Evolutionary conservation across 129 eudicot species (phyloP).

Genomic region (Apium graveolens): DNA sequence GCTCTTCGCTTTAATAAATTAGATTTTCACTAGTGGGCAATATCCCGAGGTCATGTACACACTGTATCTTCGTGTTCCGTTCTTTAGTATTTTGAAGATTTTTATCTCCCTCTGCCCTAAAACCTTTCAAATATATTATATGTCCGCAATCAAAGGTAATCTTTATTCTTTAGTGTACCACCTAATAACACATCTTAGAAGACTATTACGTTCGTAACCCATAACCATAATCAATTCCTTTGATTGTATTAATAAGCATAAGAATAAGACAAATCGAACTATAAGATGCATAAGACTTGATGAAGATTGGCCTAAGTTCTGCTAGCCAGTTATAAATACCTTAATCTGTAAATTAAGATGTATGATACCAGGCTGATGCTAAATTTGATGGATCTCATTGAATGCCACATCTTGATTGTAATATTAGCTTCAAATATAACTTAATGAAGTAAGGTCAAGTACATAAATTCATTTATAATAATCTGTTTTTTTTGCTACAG

Average conservation of each 20-base stretch:
- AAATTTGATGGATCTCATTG: neutral
- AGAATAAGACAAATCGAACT: neutral
- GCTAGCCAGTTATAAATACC: neutral
- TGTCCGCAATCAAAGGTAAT: neutral
- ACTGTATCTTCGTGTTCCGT: neutral
- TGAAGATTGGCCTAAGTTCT: neutral
- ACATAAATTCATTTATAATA: neutral
- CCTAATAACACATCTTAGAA: neutral
- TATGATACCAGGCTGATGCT: neutral
- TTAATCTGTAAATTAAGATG: neutral
- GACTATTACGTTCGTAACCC: neutral
- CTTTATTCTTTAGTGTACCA: neutral
- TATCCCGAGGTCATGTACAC: neutral
- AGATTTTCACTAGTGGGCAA: neutral
- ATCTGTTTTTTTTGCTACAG: conserved; percentile 17
- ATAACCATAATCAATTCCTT: neutral
- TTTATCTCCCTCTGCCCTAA: neutral
- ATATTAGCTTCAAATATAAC: neutral
- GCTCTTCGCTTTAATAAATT: neutral
- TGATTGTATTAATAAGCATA: neutral
- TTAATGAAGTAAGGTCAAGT: neutral
- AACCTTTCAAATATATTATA: neutral
- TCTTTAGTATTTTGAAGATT: neutral
- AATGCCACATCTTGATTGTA: neutral
- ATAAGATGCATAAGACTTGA: neutral